Conservation (phyloP, 2,329 filamentous ascomycete species). For the Hortaea sp. region DNA sequence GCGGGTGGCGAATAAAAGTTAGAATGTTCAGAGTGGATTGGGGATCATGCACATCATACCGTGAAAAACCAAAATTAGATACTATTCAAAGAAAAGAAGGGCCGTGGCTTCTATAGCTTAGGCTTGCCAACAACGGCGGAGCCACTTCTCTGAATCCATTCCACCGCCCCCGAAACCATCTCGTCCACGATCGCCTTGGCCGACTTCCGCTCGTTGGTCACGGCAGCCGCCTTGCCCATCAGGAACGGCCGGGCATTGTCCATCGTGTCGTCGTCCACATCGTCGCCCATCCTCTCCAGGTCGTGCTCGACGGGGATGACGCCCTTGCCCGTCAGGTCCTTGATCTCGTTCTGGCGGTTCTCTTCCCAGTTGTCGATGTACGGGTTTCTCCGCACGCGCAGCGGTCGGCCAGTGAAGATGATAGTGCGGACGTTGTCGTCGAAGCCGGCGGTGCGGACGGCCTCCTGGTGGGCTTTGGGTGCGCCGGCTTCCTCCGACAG, state of each 20-base stretch:
- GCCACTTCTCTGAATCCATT: slow-evolving; percentile 19
- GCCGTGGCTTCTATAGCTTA: slow-evolving; percentile 21
- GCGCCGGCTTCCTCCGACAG: slow-evolving; percentile 90
- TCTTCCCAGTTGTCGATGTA: slow-evolving; percentile 97
- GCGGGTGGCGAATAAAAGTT: not conserved
- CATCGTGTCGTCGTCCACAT: slow-evolving; percentile 68
- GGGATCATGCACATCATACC: not conserved
- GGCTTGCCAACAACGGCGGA: slow-evolving; percentile 23
- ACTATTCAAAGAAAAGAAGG: not conserved
- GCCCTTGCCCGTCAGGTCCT: slow-evolving; percentile 79
- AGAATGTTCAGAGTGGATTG: not conserved
- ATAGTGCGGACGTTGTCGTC: slow-evolving; percentile 95
- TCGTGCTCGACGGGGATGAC: slow-evolving; percentile 90
- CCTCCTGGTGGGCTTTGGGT: slow-evolving; percentile 44
- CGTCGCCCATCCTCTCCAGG: slow-evolving; percentile 66
- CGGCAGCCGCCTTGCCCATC: slow-evolving; percentile 94
- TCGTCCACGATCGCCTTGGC: slow-evolving; percentile 92
- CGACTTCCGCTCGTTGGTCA: slow-evolving; percentile 83
- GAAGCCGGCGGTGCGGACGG: slow-evolving; percentile 78
- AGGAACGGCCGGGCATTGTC: slow-evolving; percentile 85
- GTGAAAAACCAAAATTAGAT: not conserved
- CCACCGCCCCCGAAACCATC: slow-evolving; percentile 66
- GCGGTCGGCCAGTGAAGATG: slow-evolving; percentile 94
- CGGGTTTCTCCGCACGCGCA: slow-evolving; percentile 84
- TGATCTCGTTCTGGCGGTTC: slow-evolving; percentile 82